A percentile compares a stretch with the other conserved stretches of the same genome.
Conservation (phyloP, 768 basidiomycete genomes). For the Leucogyrophana mollusca region DNA sequence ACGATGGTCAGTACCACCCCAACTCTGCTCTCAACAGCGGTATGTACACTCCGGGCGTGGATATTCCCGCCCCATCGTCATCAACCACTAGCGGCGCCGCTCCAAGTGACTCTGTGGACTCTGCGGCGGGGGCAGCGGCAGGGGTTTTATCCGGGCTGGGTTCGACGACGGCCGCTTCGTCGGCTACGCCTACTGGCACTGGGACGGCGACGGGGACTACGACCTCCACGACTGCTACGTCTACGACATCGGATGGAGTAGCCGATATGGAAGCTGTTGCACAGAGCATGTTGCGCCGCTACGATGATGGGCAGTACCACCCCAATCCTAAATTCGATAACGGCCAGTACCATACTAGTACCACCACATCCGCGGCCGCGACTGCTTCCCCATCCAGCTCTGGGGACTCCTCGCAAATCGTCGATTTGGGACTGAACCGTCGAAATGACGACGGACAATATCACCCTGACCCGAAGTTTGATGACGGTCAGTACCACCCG, state of each 20-base stretch:
- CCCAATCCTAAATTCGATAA: constrained; percentile 10
- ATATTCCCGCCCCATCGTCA: background rate
- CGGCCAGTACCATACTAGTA: constrained; percentile 4
- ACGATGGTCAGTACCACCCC: constrained; percentile 7
- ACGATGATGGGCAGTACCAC: constrained; percentile 17
- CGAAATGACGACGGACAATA: background rate
- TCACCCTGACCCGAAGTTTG: background rate
- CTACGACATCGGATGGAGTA: background rate
- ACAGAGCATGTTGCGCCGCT: background rate
- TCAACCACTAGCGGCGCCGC: background rate
- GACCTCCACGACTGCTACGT: background rate
- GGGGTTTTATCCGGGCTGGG: too few relatives aligned
- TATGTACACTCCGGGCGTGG: background rate
- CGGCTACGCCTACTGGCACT: background rate
- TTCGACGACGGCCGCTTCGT: background rate
- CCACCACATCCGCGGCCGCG: background rate
- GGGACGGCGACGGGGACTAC: background rate
- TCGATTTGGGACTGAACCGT: background rate
- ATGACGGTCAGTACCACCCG: background rate
- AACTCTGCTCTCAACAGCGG: constrained; percentile 8
- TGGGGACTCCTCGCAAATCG: background rate
- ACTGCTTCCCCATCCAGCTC: background rate
- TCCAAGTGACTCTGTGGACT: background rate
- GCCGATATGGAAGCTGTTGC: background rate
- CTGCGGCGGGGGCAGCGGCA: background rate